Conservation (phyloP, 192 early-diverging fungal genomes). For the Coemansia sp. region DNA sequence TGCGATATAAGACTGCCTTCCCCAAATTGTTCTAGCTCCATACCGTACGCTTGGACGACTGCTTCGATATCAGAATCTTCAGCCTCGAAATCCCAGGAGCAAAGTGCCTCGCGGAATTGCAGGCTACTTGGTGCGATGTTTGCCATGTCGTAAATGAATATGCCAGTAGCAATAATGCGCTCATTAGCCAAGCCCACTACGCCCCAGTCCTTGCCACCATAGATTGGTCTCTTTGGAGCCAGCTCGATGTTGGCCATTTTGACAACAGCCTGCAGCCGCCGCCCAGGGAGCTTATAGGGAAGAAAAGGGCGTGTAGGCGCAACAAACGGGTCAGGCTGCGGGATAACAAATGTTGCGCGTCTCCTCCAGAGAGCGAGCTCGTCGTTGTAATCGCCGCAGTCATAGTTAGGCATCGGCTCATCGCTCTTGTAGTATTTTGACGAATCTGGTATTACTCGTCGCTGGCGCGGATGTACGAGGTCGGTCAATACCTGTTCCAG, state of each 20-base stretch:
- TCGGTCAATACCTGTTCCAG: conserved; percentile 61
- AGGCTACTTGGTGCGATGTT: too few relatives aligned
- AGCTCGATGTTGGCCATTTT: conserved; percentile 8
- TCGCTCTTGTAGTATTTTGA: neutral
- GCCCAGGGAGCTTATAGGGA: conserved; percentile 5
- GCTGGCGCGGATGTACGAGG: neutral
- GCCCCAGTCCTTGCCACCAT: too few relatives aligned
- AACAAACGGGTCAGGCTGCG: conserved; percentile 12
- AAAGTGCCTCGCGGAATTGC: too few relatives aligned
- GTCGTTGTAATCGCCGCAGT: neutral
- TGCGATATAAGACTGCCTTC: too few relatives aligned
- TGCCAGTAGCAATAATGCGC: too few relatives aligned
- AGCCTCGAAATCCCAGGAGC: too few relatives aligned
- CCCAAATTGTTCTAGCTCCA: too few relatives aligned
- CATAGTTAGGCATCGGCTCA: neutral
- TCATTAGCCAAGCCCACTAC: too few relatives aligned
- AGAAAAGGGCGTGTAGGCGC: neutral
- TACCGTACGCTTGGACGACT: too few relatives aligned
- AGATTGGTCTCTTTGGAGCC: too few relatives aligned
- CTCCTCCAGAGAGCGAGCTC: neutral
- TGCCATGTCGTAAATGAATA: too few relatives aligned
- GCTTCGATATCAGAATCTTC: too few relatives aligned
- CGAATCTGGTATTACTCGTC: neutral
- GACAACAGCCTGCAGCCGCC: conserved; percentile 25
- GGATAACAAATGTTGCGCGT: conserved; percentile 10